phyloP scores from a whole-genome alignment of 805 yeast species.

The Yamadazyma nakazawae region DNA sequence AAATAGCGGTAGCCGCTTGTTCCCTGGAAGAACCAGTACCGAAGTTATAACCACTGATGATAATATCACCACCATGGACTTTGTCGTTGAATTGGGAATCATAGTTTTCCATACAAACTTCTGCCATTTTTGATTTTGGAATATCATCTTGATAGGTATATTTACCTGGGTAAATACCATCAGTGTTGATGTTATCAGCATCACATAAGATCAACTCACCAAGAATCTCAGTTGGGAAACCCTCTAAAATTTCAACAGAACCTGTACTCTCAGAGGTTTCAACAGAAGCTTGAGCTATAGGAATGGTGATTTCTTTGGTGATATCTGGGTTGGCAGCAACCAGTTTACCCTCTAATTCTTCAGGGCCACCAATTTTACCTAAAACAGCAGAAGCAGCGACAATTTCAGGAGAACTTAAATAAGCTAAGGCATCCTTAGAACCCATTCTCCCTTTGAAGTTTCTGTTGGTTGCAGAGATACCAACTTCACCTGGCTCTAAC shows the following conservation, averaged over 20 bases:
- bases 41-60: conserved; percentile 89
- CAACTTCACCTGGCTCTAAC: conserved; percentile 93
- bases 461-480: conserved; percentile 97
- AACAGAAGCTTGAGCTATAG: conserved; percentile 31
- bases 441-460: conserved; percentile 99
- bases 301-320: conserved; percentile 37
- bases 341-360: conserved; percentile 64
- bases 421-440: conserved; percentile 91
- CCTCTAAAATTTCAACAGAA: conserved; percentile 74
- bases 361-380: conserved; percentile 92
- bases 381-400: conserved; percentile 98
- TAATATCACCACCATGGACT: conserved; percentile 83
- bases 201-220: conserved; percentile 96
- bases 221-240: conserved; percentile 83
- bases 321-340: conserved; percentile 44
- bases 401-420: conserved; percentile 94
- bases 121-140: conserved; percentile 92
- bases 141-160: conserved; percentile 98
- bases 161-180: conserved; percentile 98
- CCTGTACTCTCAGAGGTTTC: conserved; percentile 30
- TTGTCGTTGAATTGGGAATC: conserved; percentile 83
- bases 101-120: conserved; percentile 99
- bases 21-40: conserved; percentile 99
- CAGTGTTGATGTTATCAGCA: conserved; percentile 96
- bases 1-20: conserved; percentile 97